Conservation (phyloP, 2,329 filamentous ascomycete genomes). For the Scytalidium lignicola region DNA sequence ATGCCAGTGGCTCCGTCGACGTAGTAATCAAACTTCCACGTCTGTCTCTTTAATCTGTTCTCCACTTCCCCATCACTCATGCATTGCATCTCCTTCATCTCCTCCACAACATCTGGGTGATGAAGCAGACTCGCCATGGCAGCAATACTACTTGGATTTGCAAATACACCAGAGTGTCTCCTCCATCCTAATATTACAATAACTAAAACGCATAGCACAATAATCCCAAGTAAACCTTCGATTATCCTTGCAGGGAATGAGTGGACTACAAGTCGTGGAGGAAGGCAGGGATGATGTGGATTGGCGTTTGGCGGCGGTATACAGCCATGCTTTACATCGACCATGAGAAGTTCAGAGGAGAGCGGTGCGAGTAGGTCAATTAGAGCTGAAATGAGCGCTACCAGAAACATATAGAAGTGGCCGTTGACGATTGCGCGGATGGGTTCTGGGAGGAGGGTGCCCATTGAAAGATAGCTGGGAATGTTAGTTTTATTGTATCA, state of each 20-base stretch:
- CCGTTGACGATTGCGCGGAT: not conserved
- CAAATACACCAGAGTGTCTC: not conserved
- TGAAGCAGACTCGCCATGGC: not conserved
- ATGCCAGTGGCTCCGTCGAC: not conserved
- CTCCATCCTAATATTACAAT: not conserved
- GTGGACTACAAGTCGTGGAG: not conserved
- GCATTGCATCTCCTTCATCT: not conserved
- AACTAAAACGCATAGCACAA: not conserved
- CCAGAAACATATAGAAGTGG: not conserved
- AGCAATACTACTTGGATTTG: not conserved
- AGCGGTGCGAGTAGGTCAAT: not conserved
- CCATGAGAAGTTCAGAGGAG: not conserved
- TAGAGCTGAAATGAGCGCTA: not conserved
- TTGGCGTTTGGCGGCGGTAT: not conserved
- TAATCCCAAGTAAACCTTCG: not conserved
- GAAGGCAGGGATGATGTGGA: not conserved
- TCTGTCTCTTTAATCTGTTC: not conserved
- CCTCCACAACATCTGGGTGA: not conserved
- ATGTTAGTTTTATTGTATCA: not conserved
- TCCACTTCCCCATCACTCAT: not conserved
- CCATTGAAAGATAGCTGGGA: not conserved
- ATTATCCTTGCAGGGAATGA: not conserved
- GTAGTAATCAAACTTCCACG: not conserved
- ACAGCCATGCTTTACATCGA: not conserved
- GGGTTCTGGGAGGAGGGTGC: not conserved